Evolutionary conservation across 2,329 filamentous ascomycete species (phyloP), one percentile per base, ranked within the genome.

Genomic region (Macrophomina pseudophaseolina): DNA sequence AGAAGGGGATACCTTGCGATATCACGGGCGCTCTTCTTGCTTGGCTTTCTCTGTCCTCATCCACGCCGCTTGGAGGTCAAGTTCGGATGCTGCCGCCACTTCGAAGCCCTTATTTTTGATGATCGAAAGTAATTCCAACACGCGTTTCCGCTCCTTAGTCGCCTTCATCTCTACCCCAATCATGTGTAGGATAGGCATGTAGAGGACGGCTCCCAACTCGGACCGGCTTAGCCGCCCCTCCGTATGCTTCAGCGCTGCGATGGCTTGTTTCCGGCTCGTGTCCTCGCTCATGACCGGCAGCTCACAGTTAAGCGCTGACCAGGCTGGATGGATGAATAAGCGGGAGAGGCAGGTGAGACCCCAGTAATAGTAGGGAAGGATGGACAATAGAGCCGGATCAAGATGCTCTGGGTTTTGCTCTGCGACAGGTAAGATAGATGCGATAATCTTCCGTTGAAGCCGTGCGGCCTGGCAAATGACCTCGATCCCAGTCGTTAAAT

Each of bases 81-180:
- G 18, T 18, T 59, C 54, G 64, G 60, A 66, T 0, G 42, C 28
- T 6, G 44, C 53, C 4, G 64, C 64, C 3, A 66, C 48, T 18
- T 59, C 64, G 53, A 66, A 66, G 16, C 64, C 64, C n/a, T 66
- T 66, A 44, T 48, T 56, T 23, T 60, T 60, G 53, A 66, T 59
- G 30, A 56, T 46, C 5, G 35, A 32, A 2, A 66, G 64, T 4
- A 66, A 66, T 14, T 52, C 54, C 32, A 66, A 23, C 42, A 66
- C 54, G n/a, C 54, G 64, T 40, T 59, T 59, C 23, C 53, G 64
- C 53, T 60, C 64, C 9, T 52, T 54, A 3, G 14, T 54, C 18
- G 46, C 64, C 32, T 54, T 66, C 64, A 66, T 60, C 46, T 59
- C 64, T 46, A 66, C 33, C 42, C 64, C 64, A 14, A 66, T 46